These are phyloP conservation scores for Globisporangium ultimum DNA, from an alignment of 352 stramenopile genomes.

Conservation along the genomic window DNA sequence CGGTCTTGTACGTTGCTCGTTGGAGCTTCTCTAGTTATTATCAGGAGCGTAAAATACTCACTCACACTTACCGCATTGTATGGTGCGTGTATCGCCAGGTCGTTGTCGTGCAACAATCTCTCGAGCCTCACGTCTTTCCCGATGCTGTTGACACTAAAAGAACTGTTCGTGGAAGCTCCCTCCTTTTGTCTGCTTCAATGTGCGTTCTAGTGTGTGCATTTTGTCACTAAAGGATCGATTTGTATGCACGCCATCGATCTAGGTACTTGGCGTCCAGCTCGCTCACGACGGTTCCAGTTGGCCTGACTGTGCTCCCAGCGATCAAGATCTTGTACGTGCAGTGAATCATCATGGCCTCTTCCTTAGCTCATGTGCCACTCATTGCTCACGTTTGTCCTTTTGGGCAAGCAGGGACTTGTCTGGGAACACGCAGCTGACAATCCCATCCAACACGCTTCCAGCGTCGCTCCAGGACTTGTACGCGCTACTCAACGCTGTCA, in stretches of 20 bases:
- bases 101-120: slow-evolving; percentile 13
- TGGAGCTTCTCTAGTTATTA: not conserved
- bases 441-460: slow-evolving; percentile 16
- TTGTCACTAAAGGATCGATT: not conserved
- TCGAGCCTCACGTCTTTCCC: slow-evolving; percentile 5
- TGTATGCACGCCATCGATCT: not conserved
- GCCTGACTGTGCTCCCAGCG: slow-evolving; percentile 10
- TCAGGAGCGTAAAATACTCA: not conserved
- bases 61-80: too few species aligned
- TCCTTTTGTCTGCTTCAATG: not conserved
- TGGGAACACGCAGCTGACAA: slow-evolving; percentile 7
- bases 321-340: slow-evolving; percentile 19
- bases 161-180: slow-evolving; percentile 2
- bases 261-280: slow-evolving; percentile 8
- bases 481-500: not conserved
- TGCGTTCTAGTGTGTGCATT: not conserved
- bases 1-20: slow-evolving; percentile 3
- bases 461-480: slow-evolving; percentile 14
- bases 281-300: slow-evolving; percentile 5
- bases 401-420: slow-evolving; percentile 10
- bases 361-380: not conserved
- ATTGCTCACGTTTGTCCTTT: not conserved
- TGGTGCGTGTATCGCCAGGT: not conserved
- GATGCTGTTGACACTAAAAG: slow-evolving; percentile 10
- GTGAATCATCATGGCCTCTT: too few species aligned